Conservation (phyloP, 2,329 filamentous ascomycete species). For the Diaporthe vaccinii region DNA sequence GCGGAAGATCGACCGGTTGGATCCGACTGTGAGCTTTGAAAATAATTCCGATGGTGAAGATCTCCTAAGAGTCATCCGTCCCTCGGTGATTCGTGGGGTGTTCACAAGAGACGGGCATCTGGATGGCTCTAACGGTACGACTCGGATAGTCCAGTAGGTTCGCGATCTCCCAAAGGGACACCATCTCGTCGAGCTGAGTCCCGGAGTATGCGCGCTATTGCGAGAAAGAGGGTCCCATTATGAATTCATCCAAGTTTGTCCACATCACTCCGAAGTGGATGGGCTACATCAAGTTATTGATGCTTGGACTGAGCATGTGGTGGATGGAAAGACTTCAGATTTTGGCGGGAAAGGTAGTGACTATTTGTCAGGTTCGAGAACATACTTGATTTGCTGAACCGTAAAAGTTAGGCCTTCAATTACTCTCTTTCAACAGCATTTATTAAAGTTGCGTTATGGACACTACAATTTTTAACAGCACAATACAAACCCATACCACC, state of each 20-base stretch:
- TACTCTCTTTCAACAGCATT: neutral
- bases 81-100: neutral
- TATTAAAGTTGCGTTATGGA: neutral
- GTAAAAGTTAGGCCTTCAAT: neutral
- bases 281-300: neutral
- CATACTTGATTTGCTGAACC: neutral
- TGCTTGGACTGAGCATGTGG: constrained; percentile 17
- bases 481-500: neutral
- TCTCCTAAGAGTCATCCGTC: neutral
- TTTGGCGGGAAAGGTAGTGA: neutral
- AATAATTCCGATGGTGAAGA: neutral
- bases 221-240: neutral
- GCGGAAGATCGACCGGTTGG: neutral
- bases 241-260: constrained; percentile 6
- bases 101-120: neutral
- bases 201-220: neutral
- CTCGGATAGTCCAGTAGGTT: neutral
- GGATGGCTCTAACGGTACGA: neutral
- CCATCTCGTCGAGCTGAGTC: neutral
- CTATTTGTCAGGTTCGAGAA: neutral
- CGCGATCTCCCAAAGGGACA: neutral
- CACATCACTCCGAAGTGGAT: neutral
- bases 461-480: neutral
- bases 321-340: neutral
- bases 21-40: neutral